A percentile compares a stretch with the other conserved stretches of the same genome.
Evolutionary conservation across 176 grass and related monocot genomes (phyloP).

Genomic region (Leersia perrieri): DNA sequence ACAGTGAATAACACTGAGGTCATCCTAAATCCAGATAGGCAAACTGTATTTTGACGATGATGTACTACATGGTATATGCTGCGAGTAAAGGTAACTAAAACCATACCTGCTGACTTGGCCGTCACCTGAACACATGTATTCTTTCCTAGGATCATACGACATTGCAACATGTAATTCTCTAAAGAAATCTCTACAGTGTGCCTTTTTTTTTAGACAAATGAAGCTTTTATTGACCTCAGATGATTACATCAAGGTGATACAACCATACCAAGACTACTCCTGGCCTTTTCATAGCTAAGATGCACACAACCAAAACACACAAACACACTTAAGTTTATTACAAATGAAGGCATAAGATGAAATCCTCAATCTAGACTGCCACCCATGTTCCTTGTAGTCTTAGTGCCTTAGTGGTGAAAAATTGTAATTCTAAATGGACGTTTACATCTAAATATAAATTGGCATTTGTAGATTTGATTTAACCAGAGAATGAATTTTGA

Average conservation of each 20-base stretch:
- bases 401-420: not conserved
- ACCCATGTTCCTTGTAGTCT: no score
- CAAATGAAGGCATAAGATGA: no score
- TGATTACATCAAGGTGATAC: no score
- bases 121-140: slow-evolving; percentile 11
- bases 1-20: slow-evolving; percentile 9
- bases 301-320: no score
- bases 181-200: no score
- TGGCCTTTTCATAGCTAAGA: no score
- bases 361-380: no score
- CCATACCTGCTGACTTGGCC: not conserved
- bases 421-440: not conserved
- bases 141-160: slow-evolving; percentile 10
- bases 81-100: slow-evolving; percentile 16
- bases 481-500: not conserved
- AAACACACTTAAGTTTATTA: no score
- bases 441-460: not conserved
- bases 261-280: no score
- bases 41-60: not conserved
- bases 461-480: not conserved
- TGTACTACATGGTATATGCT: not conserved
- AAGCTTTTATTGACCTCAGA: no score
- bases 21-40: not conserved
- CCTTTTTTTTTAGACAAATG: no score
- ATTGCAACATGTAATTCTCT: not conserved